These are phyloP conservation scores for Thelephora aurantiotincta DNA, from an alignment of 768 basidiomycete genomes.

Conservation along the genomic window DNA sequence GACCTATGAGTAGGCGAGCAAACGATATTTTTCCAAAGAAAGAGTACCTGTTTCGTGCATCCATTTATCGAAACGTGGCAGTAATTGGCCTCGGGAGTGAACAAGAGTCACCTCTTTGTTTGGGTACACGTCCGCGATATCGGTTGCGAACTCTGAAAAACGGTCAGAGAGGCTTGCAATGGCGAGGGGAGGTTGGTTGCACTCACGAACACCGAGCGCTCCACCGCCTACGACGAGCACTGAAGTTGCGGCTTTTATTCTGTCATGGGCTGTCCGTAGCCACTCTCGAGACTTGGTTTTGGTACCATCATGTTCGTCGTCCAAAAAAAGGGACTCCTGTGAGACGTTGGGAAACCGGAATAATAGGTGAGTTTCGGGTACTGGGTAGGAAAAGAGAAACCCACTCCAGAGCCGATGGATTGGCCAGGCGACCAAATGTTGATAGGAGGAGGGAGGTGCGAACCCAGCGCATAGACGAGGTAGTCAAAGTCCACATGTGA, in stretches of 20 bases:
- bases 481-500: slow-evolving; percentile 35
- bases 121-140: slow-evolving; percentile 42
- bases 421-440: slow-evolving; percentile 31
- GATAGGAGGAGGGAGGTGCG: slow-evolving; percentile 37
- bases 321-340: not conserved
- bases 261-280: slow-evolving; percentile 34
- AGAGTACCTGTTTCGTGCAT: slow-evolving; percentile 33
- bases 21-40: not conserved
- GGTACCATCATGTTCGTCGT: not conserved
- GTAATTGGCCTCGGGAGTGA: slow-evolving; percentile 40
- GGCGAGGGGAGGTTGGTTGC: not conserved
- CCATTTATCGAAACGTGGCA: slow-evolving; percentile 35
- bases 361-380: too few relatives aligned
- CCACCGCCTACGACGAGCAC: slow-evolving; percentile 62
- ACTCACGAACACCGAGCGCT: slow-evolving; percentile 57
- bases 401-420: too few relatives aligned
- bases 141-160: slow-evolving; percentile 43
- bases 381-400: too few relatives aligned
- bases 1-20: too few relatives aligned
- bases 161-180: not conserved
- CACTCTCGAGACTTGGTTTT: slow-evolving; percentile 16
- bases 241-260: slow-evolving; percentile 29
- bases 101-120: slow-evolving; percentile 39
- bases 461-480: slow-evolving; percentile 46
- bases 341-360: not conserved